Evolutionary conservation across 2,329 filamentous ascomycete species (phyloP).

Genomic region (Chrysoporthe cubensis): DNA sequence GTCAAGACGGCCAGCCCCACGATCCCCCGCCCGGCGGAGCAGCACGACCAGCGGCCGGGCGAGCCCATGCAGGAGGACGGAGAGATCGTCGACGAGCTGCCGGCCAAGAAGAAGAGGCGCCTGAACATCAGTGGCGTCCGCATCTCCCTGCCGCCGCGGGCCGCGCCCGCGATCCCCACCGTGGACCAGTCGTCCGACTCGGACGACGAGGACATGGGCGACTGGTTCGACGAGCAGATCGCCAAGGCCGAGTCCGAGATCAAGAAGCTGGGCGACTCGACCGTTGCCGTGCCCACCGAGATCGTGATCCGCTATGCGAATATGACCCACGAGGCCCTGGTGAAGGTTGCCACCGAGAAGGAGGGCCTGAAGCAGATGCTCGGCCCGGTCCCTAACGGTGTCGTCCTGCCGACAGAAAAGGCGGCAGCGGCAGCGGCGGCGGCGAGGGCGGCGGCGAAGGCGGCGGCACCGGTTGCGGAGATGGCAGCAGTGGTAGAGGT

Average conservation of each 20-base stretch:
- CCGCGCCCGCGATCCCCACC: constrained; percentile 34
- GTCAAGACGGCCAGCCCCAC: constrained; percentile 27
- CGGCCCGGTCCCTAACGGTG: constrained; percentile 44
- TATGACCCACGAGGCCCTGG: constrained; percentile 53
- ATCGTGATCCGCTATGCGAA: constrained; percentile 52
- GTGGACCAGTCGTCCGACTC: constrained; percentile 55
- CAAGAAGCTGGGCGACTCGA: constrained; percentile 47
- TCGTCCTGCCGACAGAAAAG: constrained; percentile 32
- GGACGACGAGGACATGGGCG: constrained; percentile 62
- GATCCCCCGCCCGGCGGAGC: constrained; percentile 18
- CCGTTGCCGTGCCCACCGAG: constrained; percentile 44
- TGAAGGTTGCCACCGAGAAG: constrained; percentile 50
- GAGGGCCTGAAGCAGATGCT: constrained; percentile 50
- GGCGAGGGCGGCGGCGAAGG: neutral
- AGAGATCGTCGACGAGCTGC: constrained; percentile 26
- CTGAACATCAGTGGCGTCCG: constrained; percentile 40
- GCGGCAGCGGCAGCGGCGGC: neutral
- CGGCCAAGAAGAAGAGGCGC: constrained; percentile 31
- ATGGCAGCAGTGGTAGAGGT: constrained; percentile 34
- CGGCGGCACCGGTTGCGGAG: constrained; percentile 31
- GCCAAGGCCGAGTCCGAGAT: constrained; percentile 55
- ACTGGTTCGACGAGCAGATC: constrained; percentile 59
- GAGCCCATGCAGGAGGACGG: constrained; percentile 25
- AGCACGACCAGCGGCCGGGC: constrained; percentile 18
- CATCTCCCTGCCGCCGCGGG: constrained; percentile 47